Conservation (phyloP, 345 rosid genomes). For the Sonneratia alba region DNA sequence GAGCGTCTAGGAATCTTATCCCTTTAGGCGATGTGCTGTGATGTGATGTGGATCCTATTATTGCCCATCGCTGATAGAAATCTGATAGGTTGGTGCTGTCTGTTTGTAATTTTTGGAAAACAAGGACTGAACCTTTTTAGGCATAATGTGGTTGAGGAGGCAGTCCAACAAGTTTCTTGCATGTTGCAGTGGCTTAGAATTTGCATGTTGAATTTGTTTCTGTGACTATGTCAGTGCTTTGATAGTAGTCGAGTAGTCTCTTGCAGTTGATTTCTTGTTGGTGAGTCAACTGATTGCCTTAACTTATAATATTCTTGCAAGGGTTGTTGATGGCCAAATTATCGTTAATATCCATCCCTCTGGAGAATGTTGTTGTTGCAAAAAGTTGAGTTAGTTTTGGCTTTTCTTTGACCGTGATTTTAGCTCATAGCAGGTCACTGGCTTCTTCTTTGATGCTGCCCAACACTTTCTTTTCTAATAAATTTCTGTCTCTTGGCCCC, state of each 20-base stretch:
- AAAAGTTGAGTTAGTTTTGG: background rate
- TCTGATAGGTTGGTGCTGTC: background rate
- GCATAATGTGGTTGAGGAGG: background rate
- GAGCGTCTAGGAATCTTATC: background rate
- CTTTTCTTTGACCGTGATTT: background rate
- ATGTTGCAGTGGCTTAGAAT: background rate
- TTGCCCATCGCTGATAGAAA: background rate
- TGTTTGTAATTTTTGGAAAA: background rate
- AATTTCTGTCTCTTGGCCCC: background rate
- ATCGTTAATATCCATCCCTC: background rate
- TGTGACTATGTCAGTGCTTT: no score
- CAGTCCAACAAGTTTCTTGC: background rate
- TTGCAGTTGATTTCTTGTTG: background rate
- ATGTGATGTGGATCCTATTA: background rate
- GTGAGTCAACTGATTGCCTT: background rate
- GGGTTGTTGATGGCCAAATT: background rate
- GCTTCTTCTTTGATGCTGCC: background rate
- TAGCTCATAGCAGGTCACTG: background rate
- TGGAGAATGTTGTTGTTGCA: background rate
- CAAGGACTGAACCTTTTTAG: background rate
- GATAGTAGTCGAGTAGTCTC: background rate
- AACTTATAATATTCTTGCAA: background rate
- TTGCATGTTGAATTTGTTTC: background rate
- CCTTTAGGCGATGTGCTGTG: background rate
- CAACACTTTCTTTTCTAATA: background rate